These are phyloP conservation scores for Musa balbisiana DNA, from an alignment of 202 grass and related monocot species.

Conservation along the genomic window DNA sequence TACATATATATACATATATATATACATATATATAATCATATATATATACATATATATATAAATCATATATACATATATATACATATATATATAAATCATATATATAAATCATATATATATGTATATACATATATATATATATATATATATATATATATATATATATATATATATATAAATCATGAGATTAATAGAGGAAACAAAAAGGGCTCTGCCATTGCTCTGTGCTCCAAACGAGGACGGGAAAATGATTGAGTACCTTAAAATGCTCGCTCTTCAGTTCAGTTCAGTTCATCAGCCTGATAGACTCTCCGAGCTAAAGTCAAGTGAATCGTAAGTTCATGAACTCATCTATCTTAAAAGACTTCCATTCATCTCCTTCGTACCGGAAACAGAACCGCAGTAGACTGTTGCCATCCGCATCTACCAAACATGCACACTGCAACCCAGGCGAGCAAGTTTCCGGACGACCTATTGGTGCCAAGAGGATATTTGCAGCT, in stretches of 20 bases:
- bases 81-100: no score
- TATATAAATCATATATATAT: no score
- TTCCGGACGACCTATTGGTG: neutral
- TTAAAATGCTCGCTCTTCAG: constrained; percentile 50
- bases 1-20: no score
- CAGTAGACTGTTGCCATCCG: constrained; percentile 69
- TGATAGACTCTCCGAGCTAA: constrained; percentile 17
- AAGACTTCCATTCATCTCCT: constrained; percentile 16
- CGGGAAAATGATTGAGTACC: no score
- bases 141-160: no score
- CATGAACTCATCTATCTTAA: neutral
- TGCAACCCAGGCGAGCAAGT: constrained; percentile 31
- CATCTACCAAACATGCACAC: constrained; percentile 98
- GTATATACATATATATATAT: no score
- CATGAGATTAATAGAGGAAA: no score
- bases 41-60: no score
- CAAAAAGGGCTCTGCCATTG: neutral
- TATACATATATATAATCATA: no score
- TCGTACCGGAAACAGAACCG: constrained; percentile 80
- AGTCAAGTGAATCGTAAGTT: constrained; percentile 10
- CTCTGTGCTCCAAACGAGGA: no score
- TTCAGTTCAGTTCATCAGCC: constrained; percentile 62
- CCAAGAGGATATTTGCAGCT: constrained; percentile 15
- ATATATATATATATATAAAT: no score
- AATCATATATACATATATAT: no score